Base-by-base conservation (phyloP, 1,284 basidiomycete species). In the Pulchroboletus neoregius region DNA sequence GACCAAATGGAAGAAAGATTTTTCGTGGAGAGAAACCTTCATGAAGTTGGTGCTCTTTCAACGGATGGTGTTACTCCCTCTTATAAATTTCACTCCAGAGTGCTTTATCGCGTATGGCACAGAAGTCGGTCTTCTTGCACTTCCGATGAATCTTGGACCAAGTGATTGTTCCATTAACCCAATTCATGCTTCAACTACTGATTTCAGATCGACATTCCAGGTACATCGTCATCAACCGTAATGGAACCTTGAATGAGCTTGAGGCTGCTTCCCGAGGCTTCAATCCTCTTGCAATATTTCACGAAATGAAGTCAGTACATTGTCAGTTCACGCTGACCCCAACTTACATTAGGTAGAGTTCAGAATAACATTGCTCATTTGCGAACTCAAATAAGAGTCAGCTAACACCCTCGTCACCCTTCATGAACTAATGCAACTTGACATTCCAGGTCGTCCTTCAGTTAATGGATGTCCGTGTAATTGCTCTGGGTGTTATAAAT, bases 141-240 rank as follows among this genome's bases (percentile, higher is more conserved):
- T n/a, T 65, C 76, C 6, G 84, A 87, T 54, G 87, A 90, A 66
- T 71, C 84, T 18, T 90, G 87, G 87, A 89, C 86, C 37, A 87
- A 80, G 83, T 88, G 60, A 53, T 72, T 56, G 10, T 37, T 36
- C 46, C 50, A 15, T 36, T 11, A 7, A 41, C 26, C 9, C 7
- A 15, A 20, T n/a, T 7, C 15, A 26, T 6, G 15, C 18, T 28
- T 12, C 40, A 37, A 24, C 33, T n/a, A 27, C 35, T 24, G 60
- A 51, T 31, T 37, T 45, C n/a, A 28, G n/a, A 27, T 20, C 2
- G 7, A 43, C 15, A 11, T 43, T 38, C 47, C 49, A 88, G 85
- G 60, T 88, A 86, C 54, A 73, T 90, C 49, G 74, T 83, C 31
- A 63, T 90, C 46, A 87, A 85, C 55, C 79, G 84, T 30, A 87